Conservation (phyloP, 805 yeast species). For the Candida oleophila region DNA sequence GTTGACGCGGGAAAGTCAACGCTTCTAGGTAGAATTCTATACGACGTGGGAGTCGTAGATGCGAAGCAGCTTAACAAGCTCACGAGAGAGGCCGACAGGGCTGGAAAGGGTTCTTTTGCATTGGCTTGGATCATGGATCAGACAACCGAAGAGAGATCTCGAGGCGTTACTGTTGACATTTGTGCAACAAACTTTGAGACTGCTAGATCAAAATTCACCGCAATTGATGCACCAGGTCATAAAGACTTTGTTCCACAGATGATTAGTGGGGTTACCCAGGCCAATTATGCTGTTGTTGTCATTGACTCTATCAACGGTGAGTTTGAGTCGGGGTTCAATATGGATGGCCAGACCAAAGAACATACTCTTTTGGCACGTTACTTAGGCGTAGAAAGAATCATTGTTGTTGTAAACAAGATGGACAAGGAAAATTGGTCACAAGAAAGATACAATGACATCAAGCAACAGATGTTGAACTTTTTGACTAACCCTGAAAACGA, state of each 20-base stretch:
- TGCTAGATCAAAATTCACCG: slow-evolving; percentile 51
- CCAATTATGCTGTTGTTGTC: slow-evolving; percentile 71
- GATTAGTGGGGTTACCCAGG: slow-evolving; percentile 81
- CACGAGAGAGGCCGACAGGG: slow-evolving; percentile 60
- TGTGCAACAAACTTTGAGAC: slow-evolving; percentile 70
- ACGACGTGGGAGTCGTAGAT: slow-evolving; percentile 66
- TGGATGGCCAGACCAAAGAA: slow-evolving; percentile 77
- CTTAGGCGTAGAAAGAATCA: slow-evolving; percentile 59
- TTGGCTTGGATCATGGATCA: slow-evolving; percentile 87
- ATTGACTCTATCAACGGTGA: slow-evolving; percentile 66
- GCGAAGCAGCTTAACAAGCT: slow-evolving; percentile 61
- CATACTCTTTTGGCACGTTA: slow-evolving; percentile 68
- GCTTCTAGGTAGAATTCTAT: slow-evolving; percentile 68
- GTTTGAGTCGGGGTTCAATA: slow-evolving; percentile 65
- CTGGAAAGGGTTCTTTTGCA: slow-evolving; percentile 78
- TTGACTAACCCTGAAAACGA: slow-evolving; percentile 39
- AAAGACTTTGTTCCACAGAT: slow-evolving; percentile 80
- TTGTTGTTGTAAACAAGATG: slow-evolving; percentile 70
- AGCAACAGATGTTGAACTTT: slow-evolving; percentile 47
- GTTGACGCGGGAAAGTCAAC: slow-evolving; percentile 88
- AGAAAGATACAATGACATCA: slow-evolving; percentile 51
- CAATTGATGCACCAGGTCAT: slow-evolving; percentile 86
- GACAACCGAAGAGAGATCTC: slow-evolving; percentile 67
- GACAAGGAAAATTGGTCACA: slow-evolving; percentile 62
- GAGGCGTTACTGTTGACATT: slow-evolving; percentile 81